Evolutionary conservation across 140 eudicot genomes (phyloP).

Genomic region (Erigeron philadelphicus): DNA sequence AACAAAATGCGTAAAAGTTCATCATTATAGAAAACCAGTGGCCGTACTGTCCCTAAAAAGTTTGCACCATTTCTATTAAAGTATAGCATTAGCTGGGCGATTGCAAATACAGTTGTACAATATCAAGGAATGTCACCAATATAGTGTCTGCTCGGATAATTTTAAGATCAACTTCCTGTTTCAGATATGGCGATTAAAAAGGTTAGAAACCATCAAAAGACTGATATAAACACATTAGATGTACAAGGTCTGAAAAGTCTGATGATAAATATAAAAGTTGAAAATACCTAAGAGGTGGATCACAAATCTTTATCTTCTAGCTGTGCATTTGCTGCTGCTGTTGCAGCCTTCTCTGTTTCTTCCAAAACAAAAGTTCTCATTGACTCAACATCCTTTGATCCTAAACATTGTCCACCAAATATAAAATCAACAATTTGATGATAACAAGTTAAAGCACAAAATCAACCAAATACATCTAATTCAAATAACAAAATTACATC

Average conservation of each 20-base stretch:
- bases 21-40: conserved; percentile 4
- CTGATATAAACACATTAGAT: background rate
- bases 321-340: conserved; percentile 59
- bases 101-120: conserved; percentile 22
- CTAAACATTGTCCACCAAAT: conserved; percentile 27
- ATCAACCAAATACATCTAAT: background rate
- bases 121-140: conserved; percentile 17
- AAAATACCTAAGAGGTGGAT: conserved; percentile 35
- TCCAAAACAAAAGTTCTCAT: conserved; percentile 67
- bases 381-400: conserved; percentile 66
- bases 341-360: conserved; percentile 72
- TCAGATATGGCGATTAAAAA: background rate
- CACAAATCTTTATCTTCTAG: conserved; percentile 60
- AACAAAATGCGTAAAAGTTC: background rate
- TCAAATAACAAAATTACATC: background rate
- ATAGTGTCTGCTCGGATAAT: conserved; percentile 13
- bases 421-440: conserved; percentile 12
- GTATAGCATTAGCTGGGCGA: conserved; percentile 4
- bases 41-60: conserved; percentile 1
- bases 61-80: conserved; percentile 22
- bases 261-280: background rate
- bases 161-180: conserved; percentile 25
- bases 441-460: background rate
- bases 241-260: background rate
- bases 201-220: background rate